Percentiles rank a stretch among this genome's conserved stretches.
Conservation (phyloP, 176 grass and related monocot species). For the Hordeum vulgare region MorexV3_pseudomolecules_assembly NC_058519.1:425393389-425393888, state of each 20-base stretch:
- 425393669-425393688: neutral
- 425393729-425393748: neutral
- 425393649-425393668: neutral
- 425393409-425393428: neutral
- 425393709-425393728: neutral
- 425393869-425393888: slow-evolving; percentile 52
- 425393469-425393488: neutral
- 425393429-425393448: neutral
- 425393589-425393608: neutral
- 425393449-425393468: neutral
- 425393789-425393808: neutral
- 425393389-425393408: neutral
- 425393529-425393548: neutral
- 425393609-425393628: neutral
- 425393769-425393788: neutral
- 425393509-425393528: neutral
- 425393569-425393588: neutral
- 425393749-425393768: neutral
- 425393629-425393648: neutral
- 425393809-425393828: neutral
- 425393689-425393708: neutral
- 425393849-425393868: slow-evolving; percentile 39
- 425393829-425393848: neutral
- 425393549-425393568: neutral
- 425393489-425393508: neutral